A percentile compares a stretch with the other conserved stretches of the same genome.
Evolutionary conservation across 495 filamentous ascomycete species (phyloP).

Genomic region (Apodospora peruviana): DNA sequence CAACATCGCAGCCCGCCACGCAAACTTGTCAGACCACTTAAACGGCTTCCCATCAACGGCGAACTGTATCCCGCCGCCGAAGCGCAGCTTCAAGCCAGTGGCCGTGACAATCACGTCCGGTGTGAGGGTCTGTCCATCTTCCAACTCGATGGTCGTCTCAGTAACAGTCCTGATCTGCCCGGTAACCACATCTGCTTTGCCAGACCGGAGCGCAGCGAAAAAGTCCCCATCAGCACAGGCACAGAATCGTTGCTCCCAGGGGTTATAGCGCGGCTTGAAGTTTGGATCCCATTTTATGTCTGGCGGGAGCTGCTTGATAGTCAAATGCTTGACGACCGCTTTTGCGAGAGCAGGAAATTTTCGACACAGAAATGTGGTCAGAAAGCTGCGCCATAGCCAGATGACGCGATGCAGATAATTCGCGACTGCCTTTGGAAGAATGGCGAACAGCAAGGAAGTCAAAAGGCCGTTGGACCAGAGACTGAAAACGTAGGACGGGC

Average conservation of each 20-base stretch:
- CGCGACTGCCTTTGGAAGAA: conserved; percentile 22
- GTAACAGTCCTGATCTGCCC: conserved; percentile 63
- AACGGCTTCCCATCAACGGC: too few relatives aligned
- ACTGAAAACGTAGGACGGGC: conserved; percentile 52
- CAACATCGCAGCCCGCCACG: too few relatives aligned
- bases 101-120: too few relatives aligned
- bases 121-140: too few relatives aligned
- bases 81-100: too few relatives aligned
- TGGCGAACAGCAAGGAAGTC: conserved; percentile 36
- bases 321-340: conserved; percentile 36
- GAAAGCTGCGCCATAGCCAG: conserved; percentile 32
- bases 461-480: conserved; percentile 30
- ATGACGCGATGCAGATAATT: too few relatives aligned
- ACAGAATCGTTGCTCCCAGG: conserved; percentile 72
- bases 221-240: conserved; percentile 69
- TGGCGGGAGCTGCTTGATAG: conserved; percentile 46
- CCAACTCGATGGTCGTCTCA: too few relatives aligned
- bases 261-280: conserved; percentile 66
- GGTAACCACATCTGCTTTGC: conserved; percentile 59
- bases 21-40: too few relatives aligned
- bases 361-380: conserved; percentile 22
- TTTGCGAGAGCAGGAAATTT: conserved; percentile 48
- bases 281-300: conserved; percentile 55
- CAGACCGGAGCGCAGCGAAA: conserved; percentile 52
- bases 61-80: too few relatives aligned